Percentiles rank a stretch among this genome's conserved stretches.
These are phyloP conservation scores for Flaveria sonorensis DNA, from an alignment of 129 eudicot genomes.

Conservation along the genomic window DNA sequence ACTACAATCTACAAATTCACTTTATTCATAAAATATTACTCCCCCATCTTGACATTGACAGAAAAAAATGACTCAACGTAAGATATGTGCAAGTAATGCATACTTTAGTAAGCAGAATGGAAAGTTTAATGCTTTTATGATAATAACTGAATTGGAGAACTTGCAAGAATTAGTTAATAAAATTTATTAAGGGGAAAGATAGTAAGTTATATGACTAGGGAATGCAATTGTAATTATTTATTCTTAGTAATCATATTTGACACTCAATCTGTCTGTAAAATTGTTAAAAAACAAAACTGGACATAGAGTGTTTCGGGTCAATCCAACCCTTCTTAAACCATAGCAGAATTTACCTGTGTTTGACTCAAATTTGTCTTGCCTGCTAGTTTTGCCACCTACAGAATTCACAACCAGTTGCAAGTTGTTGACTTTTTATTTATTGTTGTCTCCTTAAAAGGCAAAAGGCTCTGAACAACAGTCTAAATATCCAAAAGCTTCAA, in stretches of 20 bases:
- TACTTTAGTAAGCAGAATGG: not conserved
- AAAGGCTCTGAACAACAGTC: constrained; percentile 47
- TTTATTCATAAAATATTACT: not conserved
- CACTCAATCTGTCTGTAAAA: not conserved
- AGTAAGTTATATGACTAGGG: not conserved
- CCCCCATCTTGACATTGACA: not conserved
- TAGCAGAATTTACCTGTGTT: not conserved
- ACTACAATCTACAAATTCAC: not conserved
- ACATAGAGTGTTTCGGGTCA: not conserved
- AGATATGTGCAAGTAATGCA: not conserved
- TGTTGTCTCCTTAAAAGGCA: constrained; percentile 25
- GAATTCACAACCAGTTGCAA: not conserved
- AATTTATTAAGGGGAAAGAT: not conserved
- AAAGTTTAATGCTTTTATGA: not conserved
- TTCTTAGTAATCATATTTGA: not conserved
- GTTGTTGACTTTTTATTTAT: not conserved
- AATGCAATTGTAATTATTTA: not conserved
- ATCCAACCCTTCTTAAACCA: not conserved
- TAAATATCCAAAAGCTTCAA: constrained; percentile 39
- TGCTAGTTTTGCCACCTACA: not conserved
- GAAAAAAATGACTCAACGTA: not conserved
- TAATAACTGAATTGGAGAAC: constrained; percentile 3
- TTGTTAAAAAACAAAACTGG: not conserved
- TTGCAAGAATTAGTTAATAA: not conserved
- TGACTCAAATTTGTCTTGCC: not conserved